Base-by-base conservation (phyloP, 2,329 filamentous ascomycete species). In the Calonectria crousiana region DNA sequence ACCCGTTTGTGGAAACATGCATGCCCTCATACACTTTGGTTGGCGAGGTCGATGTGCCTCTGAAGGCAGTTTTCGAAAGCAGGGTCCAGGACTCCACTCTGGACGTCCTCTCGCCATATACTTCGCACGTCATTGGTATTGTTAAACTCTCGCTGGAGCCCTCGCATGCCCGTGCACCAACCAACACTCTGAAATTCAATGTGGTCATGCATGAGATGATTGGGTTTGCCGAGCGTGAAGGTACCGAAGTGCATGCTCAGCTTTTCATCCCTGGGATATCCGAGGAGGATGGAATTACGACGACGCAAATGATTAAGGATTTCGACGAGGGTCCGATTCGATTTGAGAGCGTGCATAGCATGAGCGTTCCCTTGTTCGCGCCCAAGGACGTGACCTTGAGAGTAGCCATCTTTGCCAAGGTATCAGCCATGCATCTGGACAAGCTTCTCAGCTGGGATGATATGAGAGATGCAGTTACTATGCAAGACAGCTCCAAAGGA, bases 361-460 rank as follows among this genome's bases (percentile, higher is more conserved):
- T 99, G 95, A 98, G 95, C 83, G 89, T 99, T 68, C 95, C 96
- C 5, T 89, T 98, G 44, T 93, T 93, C 53, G 83, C 84, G 6
- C 91, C 95, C 1, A 91, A 90, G 28, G 93, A 93, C 60, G 92
- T 95, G 1, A 93, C 92, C 30, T 86, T 99, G 69, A 92, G 97
- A 69, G 94, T 98, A 11, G 95, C 95, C 64, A 94, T 99, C 74
- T 98, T 98, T 83, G 96, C 97, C 23, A 94, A 94, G 81, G 95
- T 98, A 44, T 97, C 95, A 1, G 88, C 93, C 0, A 98, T 98
- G 93, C 97, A 99, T 85, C 90, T 99, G 28, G 97, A 99, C 84
- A 98, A 98, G 86, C 89, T 99, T 66, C 91, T 98, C 16, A 99
- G 97, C 86, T 99, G 97, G 97, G 97, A 99, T 83, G 97, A 98